phyloP scores from a whole-genome alignment of 768 basidiomycete genomes.

The Hericium alpestre region DNA sequence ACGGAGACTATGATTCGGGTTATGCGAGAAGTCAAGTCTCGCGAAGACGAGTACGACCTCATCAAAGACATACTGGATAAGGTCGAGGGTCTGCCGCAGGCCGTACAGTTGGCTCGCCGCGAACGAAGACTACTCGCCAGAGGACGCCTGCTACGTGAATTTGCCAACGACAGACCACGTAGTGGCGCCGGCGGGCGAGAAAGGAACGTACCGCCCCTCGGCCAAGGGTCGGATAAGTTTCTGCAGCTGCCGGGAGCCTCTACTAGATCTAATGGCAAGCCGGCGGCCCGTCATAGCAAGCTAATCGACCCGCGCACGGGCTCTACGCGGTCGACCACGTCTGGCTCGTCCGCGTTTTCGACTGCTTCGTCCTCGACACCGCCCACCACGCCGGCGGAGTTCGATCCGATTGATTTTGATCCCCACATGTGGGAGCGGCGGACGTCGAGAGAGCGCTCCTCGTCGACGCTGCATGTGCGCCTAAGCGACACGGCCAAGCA shows the following conservation, averaged over 20 bases:
- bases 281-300: slow-evolving; percentile 6
- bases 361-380: slow-evolving; percentile 2
- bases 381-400: background rate
- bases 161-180: slow-evolving; percentile 17
- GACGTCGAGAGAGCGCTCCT: background rate
- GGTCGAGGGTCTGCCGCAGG: slow-evolving; percentile 48
- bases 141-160: slow-evolving; percentile 44
- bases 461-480: background rate
- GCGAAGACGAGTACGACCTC: slow-evolving; percentile 79
- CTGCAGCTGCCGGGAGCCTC: background rate
- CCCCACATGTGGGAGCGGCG: slow-evolving; percentile 3
- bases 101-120: slow-evolving; percentile 48
- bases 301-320: slow-evolving; percentile 8
- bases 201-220: background rate
- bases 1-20: slow-evolving; percentile 65
- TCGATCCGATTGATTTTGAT: background rate
- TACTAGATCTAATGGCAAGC: background rate
- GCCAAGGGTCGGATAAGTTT: background rate
- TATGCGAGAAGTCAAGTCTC: slow-evolving; percentile 74
- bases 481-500: slow-evolving; percentile 1
- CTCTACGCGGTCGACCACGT: slow-evolving; percentile 11
- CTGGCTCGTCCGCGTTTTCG: slow-evolving; percentile 4
- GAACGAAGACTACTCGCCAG: slow-evolving; percentile 68
- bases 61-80: slow-evolving; percentile 49
- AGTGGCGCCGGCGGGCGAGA: background rate